Evolutionary conservation across 2,329 filamentous ascomycete genomes (phyloP).

Genomic region (Penicillium sp.): DNA sequence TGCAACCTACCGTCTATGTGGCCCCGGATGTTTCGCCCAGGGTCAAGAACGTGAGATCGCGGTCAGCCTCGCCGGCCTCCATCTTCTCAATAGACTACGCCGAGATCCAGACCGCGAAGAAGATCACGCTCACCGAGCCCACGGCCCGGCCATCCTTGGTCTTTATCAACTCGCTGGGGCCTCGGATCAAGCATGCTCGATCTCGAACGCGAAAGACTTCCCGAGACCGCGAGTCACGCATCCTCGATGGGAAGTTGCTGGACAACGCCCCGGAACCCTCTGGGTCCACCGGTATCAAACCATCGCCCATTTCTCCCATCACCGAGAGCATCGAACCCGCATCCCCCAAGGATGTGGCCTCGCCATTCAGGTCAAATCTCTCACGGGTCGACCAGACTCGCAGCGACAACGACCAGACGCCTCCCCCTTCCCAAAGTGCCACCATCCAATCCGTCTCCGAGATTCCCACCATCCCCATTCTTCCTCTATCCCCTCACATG

Average conservation of each 20-base stretch:
- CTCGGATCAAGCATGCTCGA: conserved; percentile 12
- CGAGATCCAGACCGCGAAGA: conserved; percentile 29
- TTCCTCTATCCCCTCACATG: conserved; percentile 14
- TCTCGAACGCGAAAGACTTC: conserved; percentile 11
- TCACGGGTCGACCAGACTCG: no score
- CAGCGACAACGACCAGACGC: background rate
- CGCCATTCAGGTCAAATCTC: background rate
- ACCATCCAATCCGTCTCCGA: conserved; percentile 22
- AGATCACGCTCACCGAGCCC: conserved; percentile 29
- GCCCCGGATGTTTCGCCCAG: conserved; percentile 18
- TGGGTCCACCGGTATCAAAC: conserved; percentile 7
- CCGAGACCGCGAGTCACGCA: conserved; percentile 13
- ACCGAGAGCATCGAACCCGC: background rate
- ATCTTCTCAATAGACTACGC: conserved; percentile 27
- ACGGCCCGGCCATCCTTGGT: conserved; percentile 27
- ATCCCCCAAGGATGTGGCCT: conserved; percentile 1
- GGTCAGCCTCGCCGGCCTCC: conserved; percentile 26
- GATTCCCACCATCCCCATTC: conserved; percentile 17
- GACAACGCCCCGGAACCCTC: conserved; percentile 11
- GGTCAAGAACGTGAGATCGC: conserved; percentile 13
- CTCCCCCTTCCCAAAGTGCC: conserved; percentile 7
- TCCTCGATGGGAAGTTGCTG: conserved; percentile 7
- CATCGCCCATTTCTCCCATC: conserved; percentile 1
- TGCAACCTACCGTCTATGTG: conserved; percentile 27
- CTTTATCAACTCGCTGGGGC: conserved; percentile 26